These are phyloP conservation scores for Strobilomyces echinocephalus DNA, from an alignment of 768 basidiomycete species.

Conservation along the genomic window DNA sequence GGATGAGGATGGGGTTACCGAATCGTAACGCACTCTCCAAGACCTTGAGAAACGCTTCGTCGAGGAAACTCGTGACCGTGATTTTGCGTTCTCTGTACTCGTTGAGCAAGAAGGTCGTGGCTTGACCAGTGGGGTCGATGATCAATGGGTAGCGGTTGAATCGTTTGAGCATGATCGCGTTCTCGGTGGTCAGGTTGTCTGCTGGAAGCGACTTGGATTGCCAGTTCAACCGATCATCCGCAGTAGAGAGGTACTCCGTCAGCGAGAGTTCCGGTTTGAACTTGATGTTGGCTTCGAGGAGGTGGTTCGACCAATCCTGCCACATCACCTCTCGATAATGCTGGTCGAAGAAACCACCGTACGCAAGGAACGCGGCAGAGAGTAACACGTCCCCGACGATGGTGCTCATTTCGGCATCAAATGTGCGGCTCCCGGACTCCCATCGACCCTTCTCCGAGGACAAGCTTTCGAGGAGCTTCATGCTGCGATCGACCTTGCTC, in stretches of 20 bases:
- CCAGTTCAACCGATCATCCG: constrained; percentile 94
- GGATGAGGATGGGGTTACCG: constrained; percentile 94
- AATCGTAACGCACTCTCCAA: constrained; percentile 98
- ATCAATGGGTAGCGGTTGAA: constrained; percentile 97
- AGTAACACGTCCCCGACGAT: constrained; percentile 95
- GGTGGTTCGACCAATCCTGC: constrained; percentile 90
- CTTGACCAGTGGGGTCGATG: constrained; percentile 97
- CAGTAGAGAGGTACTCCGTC: constrained; percentile 93
- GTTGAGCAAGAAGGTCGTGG: constrained; percentile 88
- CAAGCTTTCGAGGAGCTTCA: constrained; percentile 89
- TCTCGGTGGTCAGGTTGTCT: constrained; percentile 94
- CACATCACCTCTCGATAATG: constrained; percentile 96
- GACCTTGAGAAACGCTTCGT: constrained; percentile 98
- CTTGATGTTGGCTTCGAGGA: constrained; percentile 83
- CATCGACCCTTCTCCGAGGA: constrained; percentile 93
- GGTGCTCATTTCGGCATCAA: constrained; percentile 97
- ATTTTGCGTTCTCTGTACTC: constrained; percentile 97
- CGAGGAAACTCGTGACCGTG: constrained; percentile 96
- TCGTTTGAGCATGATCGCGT: constrained; percentile 99
- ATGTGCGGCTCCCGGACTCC: constrained; percentile 92
- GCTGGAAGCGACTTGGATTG: constrained; percentile 94
- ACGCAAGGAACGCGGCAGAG: constrained; percentile 94
- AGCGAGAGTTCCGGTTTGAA: constrained; percentile 91
- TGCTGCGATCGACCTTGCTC: constrained; percentile 93
- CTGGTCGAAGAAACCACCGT: constrained; percentile 98